Conservation (phyloP, 768 basidiomycete genomes). For the Rhodotorula sphaerocarpa region DNA sequence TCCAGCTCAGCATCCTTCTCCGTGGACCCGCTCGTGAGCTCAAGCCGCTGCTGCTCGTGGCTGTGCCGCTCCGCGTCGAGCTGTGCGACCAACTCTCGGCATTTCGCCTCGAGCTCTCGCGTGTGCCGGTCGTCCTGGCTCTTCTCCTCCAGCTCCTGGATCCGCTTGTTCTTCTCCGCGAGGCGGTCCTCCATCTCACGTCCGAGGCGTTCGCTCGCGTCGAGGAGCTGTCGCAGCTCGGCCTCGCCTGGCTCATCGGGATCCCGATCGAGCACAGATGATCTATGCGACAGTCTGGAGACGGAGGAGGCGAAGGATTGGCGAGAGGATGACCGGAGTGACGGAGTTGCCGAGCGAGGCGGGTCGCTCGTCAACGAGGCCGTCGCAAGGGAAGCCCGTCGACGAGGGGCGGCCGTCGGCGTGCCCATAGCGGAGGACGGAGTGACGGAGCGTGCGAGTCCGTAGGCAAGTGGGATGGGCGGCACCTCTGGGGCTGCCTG, state of each 20-base stretch:
- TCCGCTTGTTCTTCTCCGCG: conserved; percentile 41
- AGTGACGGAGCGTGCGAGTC: conserved; percentile 15
- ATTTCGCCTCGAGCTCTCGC: conserved; percentile 37
- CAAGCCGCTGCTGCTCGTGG: conserved; percentile 13
- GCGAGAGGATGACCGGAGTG: conserved; percentile 11
- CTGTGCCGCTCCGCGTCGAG: conserved; percentile 37
- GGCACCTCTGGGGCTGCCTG: conserved; percentile 23
- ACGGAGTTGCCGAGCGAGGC: conserved; percentile 15
- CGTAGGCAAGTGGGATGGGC: conserved; percentile 26
- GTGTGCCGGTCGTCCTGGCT: too few species aligned
- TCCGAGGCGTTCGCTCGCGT: conserved; percentile 33
- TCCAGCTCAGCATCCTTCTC: conserved; percentile 60
- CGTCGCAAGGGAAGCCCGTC: conserved; percentile 17
- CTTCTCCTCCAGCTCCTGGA: conserved; percentile 45
- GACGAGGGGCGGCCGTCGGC: conserved; percentile 9
- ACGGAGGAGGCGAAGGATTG: conserved; percentile 30
- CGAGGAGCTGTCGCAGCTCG: conserved; percentile 34
- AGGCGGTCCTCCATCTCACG: conserved; percentile 43
- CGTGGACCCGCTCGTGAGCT: conserved; percentile 19
- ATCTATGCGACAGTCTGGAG: conserved; percentile 22
- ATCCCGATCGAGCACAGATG: conserved; percentile 50
- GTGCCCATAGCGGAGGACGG: conserved; percentile 15
- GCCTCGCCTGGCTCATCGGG: conserved; percentile 45
- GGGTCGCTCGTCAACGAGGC: background rate
- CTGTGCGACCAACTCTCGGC: conserved; percentile 34